Base-by-base conservation (phyloP, 495 filamentous ascomycete species). In the Delitschia confertaspora region DNA sequence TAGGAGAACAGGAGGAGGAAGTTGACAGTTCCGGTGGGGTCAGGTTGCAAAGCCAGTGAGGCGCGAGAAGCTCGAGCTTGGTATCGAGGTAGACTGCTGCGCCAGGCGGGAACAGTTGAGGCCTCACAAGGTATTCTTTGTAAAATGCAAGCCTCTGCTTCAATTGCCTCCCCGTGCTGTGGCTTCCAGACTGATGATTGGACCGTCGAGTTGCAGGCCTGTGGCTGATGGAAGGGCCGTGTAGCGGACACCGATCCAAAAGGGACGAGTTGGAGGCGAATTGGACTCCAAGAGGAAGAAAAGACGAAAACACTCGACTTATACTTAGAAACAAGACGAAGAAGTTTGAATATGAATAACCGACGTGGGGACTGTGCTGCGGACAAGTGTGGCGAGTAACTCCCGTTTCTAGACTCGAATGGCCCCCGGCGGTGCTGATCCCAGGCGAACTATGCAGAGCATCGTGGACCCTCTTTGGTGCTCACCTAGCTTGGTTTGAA, bases 81-180 rank as follows among this genome's bases (percentile, higher is more conserved):
- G 33, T 39, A 50, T 39, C 32, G 40, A 16, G 39, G 11, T 14
- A 13, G 36, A 14, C n/a, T 30, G 17, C 21, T 43, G 31, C 22
- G 33, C 18, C 26, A 6, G 33, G 32, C 49, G 36, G 48, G 42
- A 47, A 44, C 25, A 17, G 22, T 39, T 20, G 17, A 31, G n/a
- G 38, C 43, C 42, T 36, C 47, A 42, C 24, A 29, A 42, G 45
- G 35, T 17, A 40, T 42, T 26, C n/a, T n/a, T n/a, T n/a, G n/a
- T n/a, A n/a, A n/a, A n/a, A n/a, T 29, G 45, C 31, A 43, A 40
- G 42, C 26, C 45, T 22, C 53, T 49, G 53, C 53, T 45, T 56
- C 48, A 53, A 53, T 56, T 56, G 53, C 53, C 53, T 49, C 48
- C 35, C 21, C 20, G 33, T 42, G 11, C 10, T 36, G 33, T 17